Evolutionary conservation across 2,329 filamentous ascomycete genomes (phyloP), one percentile per base, ranked within the genome.

Genomic region (Raffaelea arxii): DNA sequence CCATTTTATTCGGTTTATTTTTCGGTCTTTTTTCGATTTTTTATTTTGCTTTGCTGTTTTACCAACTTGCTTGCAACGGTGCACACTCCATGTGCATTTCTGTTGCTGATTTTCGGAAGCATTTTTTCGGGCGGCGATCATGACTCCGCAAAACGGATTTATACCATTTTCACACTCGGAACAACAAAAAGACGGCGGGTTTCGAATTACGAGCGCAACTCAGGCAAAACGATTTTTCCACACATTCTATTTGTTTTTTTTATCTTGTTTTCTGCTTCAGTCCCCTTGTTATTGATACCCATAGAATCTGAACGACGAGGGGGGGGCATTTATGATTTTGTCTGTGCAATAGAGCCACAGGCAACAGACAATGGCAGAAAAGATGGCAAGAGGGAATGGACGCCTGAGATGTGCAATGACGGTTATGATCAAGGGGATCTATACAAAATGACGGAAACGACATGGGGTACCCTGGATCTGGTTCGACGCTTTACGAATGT

Each of bases 221-320:
- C 56, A 54, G 60, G 57, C 55, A 57, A 56, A n/a, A 61, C 56
- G 59, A 64, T 62, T n/a, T n/a, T n/a, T n/a, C n/a, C n/a, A n/a
- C 55, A 57, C 58, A 55, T 49, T 50, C 45, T 50, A 49, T 44
- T 47, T 51, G 60, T 60, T 53, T 54, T 64, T 60, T 50, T 47
- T 51, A 60, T 60, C 52, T 54, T 64, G 59, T 50, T 59, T 59
- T 56, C 54, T 55, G 56, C 55, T 55, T 56, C 57, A 53, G 53
- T 56, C 54, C 58, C 56, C 57, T 60, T 50, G 61, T 58, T 51
- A 55, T 58, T 63, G 62, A 65, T 65, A 65, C 63, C 63, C 63
- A 62, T 65, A 63, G 61, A 64, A 51, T 53, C 55, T 57, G 59
- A 59, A 56, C 51, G 54, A 56, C 50, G 53, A 52, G 50, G 53